These are phyloP conservation scores for Apiotrichum montevideense DNA, from an alignment of 1,284 basidiomycete species.

Conservation along the genomic window DNA sequence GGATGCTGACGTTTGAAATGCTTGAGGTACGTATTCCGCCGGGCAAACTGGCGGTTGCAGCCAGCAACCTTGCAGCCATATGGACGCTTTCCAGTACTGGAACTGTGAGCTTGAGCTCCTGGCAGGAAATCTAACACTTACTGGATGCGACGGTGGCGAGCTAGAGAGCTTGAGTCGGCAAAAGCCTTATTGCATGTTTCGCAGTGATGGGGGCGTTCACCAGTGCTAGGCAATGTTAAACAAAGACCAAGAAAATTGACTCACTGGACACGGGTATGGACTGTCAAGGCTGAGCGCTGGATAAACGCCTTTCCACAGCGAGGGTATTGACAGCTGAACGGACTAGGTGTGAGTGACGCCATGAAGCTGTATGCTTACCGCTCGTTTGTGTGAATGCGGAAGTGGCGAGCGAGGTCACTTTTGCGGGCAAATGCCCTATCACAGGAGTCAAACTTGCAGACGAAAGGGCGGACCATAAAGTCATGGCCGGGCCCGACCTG, in stretches of 20 bases:
- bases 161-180: constrained; percentile 54
- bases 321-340: constrained; percentile 39
- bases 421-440: constrained; percentile 50
- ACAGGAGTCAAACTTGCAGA: constrained; percentile 45
- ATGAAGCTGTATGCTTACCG: constrained; percentile 24
- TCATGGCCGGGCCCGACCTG: constrained; percentile 35
- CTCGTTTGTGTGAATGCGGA: constrained; percentile 49
- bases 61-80: constrained; percentile 34
- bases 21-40: constrained; percentile 40
- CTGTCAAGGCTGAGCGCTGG: constrained; percentile 46
- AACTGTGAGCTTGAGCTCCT: constrained; percentile 19
- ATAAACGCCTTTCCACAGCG: constrained; percentile 47
- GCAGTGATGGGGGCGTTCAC: constrained; percentile 55
- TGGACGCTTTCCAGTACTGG: constrained; percentile 38
- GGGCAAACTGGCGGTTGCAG: constrained; percentile 36
- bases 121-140: constrained; percentile 37
- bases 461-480: constrained; percentile 34
- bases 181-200: constrained; percentile 52
- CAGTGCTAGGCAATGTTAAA: constrained; percentile 44
- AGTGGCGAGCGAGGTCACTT: constrained; percentile 50
- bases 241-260: constrained; percentile 10
- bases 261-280: constrained; percentile 49
- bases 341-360: constrained; percentile 24
- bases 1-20: constrained; percentile 42
- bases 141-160: constrained; percentile 54